Percentiles rank a stretch among this genome's conserved stretches.
These are phyloP conservation scores for Neonectria neomacrospora DNA, from an alignment of 2,329 filamentous ascomycete genomes.

Conservation along the genomic window DNA sequence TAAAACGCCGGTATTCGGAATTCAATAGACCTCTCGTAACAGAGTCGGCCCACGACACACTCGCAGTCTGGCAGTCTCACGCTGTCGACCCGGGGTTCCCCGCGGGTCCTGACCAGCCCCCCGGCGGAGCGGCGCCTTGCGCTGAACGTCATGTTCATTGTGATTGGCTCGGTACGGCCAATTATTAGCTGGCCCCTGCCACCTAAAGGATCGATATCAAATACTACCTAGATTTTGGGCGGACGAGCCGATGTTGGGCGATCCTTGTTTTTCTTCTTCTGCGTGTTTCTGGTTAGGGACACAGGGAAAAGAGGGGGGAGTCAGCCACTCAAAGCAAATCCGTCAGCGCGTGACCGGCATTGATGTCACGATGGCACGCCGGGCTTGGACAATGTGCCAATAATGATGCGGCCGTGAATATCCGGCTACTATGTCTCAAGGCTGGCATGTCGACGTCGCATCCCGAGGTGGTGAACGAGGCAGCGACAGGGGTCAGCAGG, in stretches of 20 bases:
- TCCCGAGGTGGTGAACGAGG: background rate
- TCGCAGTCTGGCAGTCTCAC: constrained; percentile 26
- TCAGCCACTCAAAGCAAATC: constrained; percentile 40
- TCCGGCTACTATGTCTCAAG: constrained; percentile 9
- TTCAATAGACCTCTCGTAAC: constrained; percentile 7
- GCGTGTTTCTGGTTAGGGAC: constrained; percentile 11
- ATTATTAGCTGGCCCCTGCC: constrained; percentile 47
- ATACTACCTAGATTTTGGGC: constrained; percentile 44
- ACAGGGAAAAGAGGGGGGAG: constrained; percentile 22
- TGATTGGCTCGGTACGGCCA: constrained; percentile 49
- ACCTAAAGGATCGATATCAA: constrained; percentile 50
- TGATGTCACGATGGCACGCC: constrained; percentile 39
- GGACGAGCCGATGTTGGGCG: constrained; percentile 29
- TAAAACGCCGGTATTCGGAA: constrained; percentile 16
- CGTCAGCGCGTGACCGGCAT: constrained; percentile 42
- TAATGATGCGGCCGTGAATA: constrained; percentile 32
- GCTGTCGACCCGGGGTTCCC: constrained; percentile 39
- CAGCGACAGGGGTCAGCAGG: background rate
- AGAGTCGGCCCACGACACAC: constrained; percentile 18
- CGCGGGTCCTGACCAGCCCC: constrained; percentile 41
- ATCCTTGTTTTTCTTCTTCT: constrained; percentile 22
- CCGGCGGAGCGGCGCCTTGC: constrained; percentile 36
- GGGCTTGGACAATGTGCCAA: constrained; percentile 30
- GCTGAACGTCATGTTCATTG: constrained; percentile 48
- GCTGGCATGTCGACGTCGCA: constrained; percentile 10